Evolutionary conservation across 192 early-diverging fungal genomes (phyloP).

Genomic region (Rhizoclosmatium globosum): DNA sequence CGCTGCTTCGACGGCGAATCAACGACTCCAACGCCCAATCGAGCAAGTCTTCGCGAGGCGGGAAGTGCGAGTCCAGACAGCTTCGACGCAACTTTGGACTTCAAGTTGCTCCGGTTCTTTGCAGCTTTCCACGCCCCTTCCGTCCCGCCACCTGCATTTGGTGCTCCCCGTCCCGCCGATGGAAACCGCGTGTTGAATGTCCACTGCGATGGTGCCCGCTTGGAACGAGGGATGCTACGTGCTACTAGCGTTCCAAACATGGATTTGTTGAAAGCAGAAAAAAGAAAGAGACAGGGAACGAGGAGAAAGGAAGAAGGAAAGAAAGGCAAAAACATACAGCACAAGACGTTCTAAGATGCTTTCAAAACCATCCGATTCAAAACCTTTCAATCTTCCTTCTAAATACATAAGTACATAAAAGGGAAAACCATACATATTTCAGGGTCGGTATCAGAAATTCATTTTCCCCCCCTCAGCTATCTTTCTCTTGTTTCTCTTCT

Average conservation of each 20-base stretch:
- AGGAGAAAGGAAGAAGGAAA: not conserved
- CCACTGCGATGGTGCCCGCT: constrained; percentile 17
- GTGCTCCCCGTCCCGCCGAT: not conserved
- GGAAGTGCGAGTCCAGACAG: constrained; percentile 24
- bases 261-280: not conserved
- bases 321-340: no score
- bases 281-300: not conserved
- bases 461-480: no score
- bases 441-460: no score
- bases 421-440: no score
- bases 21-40: constrained; percentile 14
- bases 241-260: not conserved
- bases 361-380: no score
- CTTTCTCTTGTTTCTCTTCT: no score
- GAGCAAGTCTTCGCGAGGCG: constrained; percentile 22
- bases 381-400: no score
- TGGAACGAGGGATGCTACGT: not conserved
- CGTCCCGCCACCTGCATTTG: not conserved
- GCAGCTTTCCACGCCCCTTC: not conserved
- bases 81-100: not conserved
- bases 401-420: no score
- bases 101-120: not conserved
- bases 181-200: constrained; percentile 39
- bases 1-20: not conserved
- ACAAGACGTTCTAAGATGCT: no score